Base-by-base conservation (phyloP, 1,284 basidiomycete genomes). In the Mycena sp. region DNA sequence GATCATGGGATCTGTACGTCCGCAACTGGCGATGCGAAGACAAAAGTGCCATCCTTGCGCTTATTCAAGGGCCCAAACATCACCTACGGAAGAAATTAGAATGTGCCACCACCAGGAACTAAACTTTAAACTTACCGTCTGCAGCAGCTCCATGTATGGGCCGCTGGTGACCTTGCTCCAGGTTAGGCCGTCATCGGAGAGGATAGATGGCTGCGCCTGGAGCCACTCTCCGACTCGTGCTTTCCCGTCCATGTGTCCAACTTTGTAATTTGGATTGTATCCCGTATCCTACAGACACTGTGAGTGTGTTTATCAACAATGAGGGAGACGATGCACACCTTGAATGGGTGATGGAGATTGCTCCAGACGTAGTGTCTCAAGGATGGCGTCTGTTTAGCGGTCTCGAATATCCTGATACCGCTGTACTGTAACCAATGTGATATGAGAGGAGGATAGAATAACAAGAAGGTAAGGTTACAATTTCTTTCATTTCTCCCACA, bases 291-390 rank as follows among this genome's bases (percentile, higher is more conserved):
- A 35, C 9, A 35, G 14, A 35, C 14, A 35, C 7, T 35, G 32
- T 35, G 9, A 35, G 32, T 35, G 32, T 35, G 7, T 14, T 7
- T 35, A 14, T 35, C 32, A 35, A n/a, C n/a, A n/a, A n/a, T n/a
- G 17, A 32, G 35, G 48, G 19, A 26, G 23, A 11, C 4, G 17
- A 6, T 14, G 57, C 68, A 21, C 49, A 82, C 83, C 77, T 83
- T 83, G 58, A 73, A 74, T 7, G 72, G 70, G 64, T 84, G 83
- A 61, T 81, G 80, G 14, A 85, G 72, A 57, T 74, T 80, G 67
- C 81, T 83, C 80, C 80, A 85, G 30, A 85, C 73, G 56, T 81
- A 81, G 64, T 85, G 83, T 21, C 74, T 71, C 45, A 83, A 70
- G 30, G 76, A 70, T 10, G 71, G 69, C 1, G 67, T 72, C 44